Conservation (phyloP, 2,329 filamentous ascomycete species). For the Aschersonia sp. region DNA sequence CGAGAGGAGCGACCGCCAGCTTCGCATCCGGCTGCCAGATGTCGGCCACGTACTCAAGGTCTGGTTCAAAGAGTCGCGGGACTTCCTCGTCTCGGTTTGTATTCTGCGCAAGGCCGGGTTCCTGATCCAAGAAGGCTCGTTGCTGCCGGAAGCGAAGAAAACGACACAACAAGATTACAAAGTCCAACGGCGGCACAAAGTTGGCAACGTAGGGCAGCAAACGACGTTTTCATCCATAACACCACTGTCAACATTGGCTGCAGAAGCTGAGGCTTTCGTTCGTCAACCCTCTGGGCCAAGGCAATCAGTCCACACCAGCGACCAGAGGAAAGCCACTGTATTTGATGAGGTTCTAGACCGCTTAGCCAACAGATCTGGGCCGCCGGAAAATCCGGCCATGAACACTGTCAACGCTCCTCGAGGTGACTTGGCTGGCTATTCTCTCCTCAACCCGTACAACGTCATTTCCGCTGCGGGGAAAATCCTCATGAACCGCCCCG, state of each 20-base stretch:
- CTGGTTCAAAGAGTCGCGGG: constrained; percentile 15
- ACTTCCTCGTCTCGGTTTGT: constrained; percentile 17
- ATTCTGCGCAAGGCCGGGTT: constrained; percentile 18
- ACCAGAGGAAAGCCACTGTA: not conserved
- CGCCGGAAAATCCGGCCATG: not conserved
- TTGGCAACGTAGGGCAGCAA: not conserved
- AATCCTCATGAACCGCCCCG: constrained; percentile 8
- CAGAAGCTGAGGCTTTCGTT: constrained; percentile 4
- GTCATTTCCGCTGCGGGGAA: constrained; percentile 6
- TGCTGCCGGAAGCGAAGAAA: not conserved
- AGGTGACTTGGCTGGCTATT: not conserved
- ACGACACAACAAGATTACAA: not conserved
- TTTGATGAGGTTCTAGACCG: constrained; percentile 5
- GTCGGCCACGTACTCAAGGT: constrained; percentile 11
- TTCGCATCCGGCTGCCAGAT: constrained; percentile 12
- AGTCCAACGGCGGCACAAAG: not conserved
- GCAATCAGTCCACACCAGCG: not conserved
- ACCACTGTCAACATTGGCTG: constrained; percentile 2
- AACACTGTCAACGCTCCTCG: not conserved
- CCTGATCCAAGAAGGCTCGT: constrained; percentile 8
- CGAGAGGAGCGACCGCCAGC: constrained; percentile 6
- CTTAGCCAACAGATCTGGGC: not conserved
- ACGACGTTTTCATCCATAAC: constrained; percentile 13
- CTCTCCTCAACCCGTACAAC: constrained; percentile 12
- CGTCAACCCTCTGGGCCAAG: constrained; percentile 1